phyloP scores from a whole-genome alignment of 257 asterid genomes.

The Penstemon eatonii region DNA sequence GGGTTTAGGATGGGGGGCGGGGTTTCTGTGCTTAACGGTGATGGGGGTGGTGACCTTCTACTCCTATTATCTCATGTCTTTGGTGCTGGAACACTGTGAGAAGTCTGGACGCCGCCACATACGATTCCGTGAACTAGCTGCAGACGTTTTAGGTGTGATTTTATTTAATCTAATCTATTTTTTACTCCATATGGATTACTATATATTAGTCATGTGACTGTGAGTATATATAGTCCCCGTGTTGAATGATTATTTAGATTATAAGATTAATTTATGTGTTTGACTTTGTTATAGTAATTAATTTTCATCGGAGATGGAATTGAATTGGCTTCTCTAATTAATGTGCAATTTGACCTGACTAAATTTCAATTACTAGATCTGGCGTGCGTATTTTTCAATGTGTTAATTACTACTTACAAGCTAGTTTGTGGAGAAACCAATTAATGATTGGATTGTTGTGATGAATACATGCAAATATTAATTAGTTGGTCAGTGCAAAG shows the following conservation, averaged over 20 bases:
- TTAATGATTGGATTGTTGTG: too few species aligned
- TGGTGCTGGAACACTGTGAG: slow-evolving; percentile 95
- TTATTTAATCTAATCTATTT: background rate
- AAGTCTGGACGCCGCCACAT: slow-evolving; percentile 93
- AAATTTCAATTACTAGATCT: too few species aligned
- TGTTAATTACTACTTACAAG: too few species aligned
- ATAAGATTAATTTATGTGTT: slow-evolving; percentile 13
- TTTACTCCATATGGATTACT: too few species aligned
- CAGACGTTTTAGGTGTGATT: slow-evolving; percentile 78
- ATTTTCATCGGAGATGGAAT: too few species aligned
- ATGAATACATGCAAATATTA: too few species aligned
- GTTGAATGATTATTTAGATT: background rate
- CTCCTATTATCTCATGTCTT: slow-evolving; percentile 87
- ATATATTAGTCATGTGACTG: background rate
- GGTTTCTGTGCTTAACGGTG: slow-evolving; percentile 68
- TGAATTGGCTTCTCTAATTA: too few species aligned
- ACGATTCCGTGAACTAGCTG: slow-evolving; percentile 94
- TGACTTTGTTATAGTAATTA: slow-evolving; percentile 2
- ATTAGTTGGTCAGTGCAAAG: too few species aligned
- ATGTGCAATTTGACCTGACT: too few species aligned
- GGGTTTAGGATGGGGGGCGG: slow-evolving; percentile 86
- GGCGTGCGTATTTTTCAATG: too few species aligned
- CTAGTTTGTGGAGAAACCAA: too few species aligned
- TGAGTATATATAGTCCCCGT: too few species aligned
- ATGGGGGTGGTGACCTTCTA: slow-evolving; percentile 90